Conservation (phyloP, 257 asterid species). For the Ophiorrhiza pumila region DNA sequence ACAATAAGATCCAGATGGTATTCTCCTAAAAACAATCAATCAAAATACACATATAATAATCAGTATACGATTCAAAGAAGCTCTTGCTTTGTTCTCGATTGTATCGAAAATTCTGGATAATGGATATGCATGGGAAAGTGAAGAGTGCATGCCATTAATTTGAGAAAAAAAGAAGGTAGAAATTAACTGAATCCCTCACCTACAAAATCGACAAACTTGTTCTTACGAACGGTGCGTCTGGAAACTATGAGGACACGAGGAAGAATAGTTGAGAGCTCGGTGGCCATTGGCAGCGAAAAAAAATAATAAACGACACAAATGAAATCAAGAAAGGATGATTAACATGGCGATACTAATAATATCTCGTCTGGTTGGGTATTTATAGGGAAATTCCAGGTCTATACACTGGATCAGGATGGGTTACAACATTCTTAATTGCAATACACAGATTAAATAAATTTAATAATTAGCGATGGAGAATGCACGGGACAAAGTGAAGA, state of each 20-base stretch:
- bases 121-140: not conserved
- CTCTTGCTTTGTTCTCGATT: too few species aligned
- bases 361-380: not conserved
- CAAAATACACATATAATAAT: too few species aligned
- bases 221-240: slow-evolving; percentile 59
- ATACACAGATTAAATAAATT: not conserved
- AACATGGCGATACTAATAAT: too few species aligned
- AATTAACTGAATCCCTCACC: slow-evolving; percentile 22
- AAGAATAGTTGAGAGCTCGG: slow-evolving; percentile 46
- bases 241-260: slow-evolving; percentile 66
- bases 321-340: too few species aligned
- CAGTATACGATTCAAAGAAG: too few species aligned
- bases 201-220: slow-evolving; percentile 66
- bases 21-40: slow-evolving; percentile 43
- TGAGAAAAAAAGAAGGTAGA: not conserved
- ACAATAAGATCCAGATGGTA: slow-evolving; percentile 79
- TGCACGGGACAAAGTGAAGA: too few species aligned
- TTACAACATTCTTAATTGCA: too few species aligned
- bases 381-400: not conserved
- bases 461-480: not conserved
- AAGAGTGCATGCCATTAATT: too few species aligned
- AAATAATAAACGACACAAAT: not conserved
- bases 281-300: slow-evolving; percentile 31
- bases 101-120: too few species aligned
- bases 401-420: not conserved